Evolutionary conservation across 164 flowering plant species (phyloP).

Genomic region (Vitis labrusca): DNA sequence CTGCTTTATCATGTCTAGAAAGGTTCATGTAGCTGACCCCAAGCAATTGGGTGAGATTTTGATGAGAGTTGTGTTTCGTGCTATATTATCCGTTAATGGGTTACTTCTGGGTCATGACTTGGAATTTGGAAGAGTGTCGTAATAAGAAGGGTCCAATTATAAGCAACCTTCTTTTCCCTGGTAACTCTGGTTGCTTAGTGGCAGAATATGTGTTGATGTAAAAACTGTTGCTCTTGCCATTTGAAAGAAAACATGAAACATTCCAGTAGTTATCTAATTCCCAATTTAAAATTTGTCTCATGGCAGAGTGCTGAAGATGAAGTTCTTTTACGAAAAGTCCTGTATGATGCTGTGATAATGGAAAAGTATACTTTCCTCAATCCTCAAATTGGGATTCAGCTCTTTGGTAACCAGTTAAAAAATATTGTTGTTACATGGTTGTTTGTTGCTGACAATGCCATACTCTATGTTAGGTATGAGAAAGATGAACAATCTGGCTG

Average conservation of each 20-base stretch:
- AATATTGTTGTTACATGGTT: slow-evolving; percentile 37
- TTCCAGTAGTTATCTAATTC: slow-evolving; percentile 15
- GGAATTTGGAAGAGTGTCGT: no score
- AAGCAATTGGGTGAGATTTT: background rate
- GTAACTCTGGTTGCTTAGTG: background rate
- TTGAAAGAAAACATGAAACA: background rate
- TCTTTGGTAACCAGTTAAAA: slow-evolving; percentile 17
- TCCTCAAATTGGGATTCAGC: slow-evolving; percentile 18
- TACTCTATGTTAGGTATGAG: slow-evolving; percentile 36
- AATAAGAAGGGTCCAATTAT: no score
- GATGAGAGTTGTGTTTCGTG: background rate
- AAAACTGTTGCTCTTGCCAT: slow-evolving; percentile 10
- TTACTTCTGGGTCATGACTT: background rate
- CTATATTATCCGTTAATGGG: background rate
- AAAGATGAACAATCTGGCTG: background rate
- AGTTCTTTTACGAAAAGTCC: slow-evolving; percentile 26
- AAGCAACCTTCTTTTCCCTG: no score
- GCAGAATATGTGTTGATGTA: background rate
- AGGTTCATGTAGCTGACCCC: background rate
- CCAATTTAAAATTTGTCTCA: background rate
- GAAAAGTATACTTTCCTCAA: slow-evolving; percentile 29
- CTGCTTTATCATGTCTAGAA: background rate
- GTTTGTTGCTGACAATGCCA: slow-evolving; percentile 36
- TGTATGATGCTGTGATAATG: slow-evolving; percentile 38
- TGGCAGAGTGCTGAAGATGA: slow-evolving; percentile 40